phyloP scores from a whole-genome alignment of 2,329 filamentous ascomycete species.

The Cladosporium sp. region DNA sequence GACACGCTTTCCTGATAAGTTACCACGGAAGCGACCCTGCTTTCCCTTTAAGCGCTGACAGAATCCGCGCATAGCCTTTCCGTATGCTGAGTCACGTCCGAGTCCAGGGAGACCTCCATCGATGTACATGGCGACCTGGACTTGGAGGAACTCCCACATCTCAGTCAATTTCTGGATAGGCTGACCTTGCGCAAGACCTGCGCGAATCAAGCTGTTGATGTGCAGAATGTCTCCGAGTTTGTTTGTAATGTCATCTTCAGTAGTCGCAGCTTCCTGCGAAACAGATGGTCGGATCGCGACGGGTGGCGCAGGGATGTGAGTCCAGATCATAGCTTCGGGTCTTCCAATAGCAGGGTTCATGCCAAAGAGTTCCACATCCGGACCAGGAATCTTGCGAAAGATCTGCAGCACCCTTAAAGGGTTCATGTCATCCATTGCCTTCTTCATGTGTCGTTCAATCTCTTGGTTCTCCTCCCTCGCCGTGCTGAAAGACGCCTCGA shows the following conservation, averaged over 20 bases:
- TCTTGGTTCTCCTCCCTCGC: slow-evolving; percentile 78
- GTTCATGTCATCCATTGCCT: slow-evolving; percentile 92
- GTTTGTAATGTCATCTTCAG: slow-evolving; percentile 93
- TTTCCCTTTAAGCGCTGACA: slow-evolving; percentile 96
- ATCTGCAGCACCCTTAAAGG: slow-evolving; percentile 85
- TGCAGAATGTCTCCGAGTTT: slow-evolving; percentile 97
- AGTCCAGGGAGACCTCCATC: slow-evolving; percentile 94
- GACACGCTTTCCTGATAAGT: slow-evolving; percentile 95
- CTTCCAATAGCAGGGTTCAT: slow-evolving; percentile 82
- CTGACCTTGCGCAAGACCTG: slow-evolving; percentile 78
- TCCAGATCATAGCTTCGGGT: slow-evolving; percentile 97
- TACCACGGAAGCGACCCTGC: slow-evolving; percentile 94
- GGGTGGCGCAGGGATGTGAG: slow-evolving; percentile 89
- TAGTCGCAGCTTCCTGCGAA: slow-evolving; percentile 87
- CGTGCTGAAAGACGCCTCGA: slow-evolving; percentile 80
- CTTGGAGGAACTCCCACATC: slow-evolving; percentile 95
- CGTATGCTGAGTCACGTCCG: slow-evolving; percentile 75
- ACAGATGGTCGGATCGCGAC: slow-evolving; percentile 94
- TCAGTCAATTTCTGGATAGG: slow-evolving; percentile 91
- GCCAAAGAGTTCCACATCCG: slow-evolving; percentile 88
- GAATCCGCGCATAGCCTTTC: slow-evolving; percentile 88
- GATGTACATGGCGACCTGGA: slow-evolving; percentile 96
- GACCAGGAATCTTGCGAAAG: slow-evolving; percentile 80
- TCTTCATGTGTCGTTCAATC: slow-evolving; percentile 85
- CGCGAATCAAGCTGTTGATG: slow-evolving; percentile 82